A percentile compares a stretch with the other conserved stretches of the same genome.
Conservation (phyloP, 1,284 basidiomycete genomes). For the Trichosporon sp. region DNA sequence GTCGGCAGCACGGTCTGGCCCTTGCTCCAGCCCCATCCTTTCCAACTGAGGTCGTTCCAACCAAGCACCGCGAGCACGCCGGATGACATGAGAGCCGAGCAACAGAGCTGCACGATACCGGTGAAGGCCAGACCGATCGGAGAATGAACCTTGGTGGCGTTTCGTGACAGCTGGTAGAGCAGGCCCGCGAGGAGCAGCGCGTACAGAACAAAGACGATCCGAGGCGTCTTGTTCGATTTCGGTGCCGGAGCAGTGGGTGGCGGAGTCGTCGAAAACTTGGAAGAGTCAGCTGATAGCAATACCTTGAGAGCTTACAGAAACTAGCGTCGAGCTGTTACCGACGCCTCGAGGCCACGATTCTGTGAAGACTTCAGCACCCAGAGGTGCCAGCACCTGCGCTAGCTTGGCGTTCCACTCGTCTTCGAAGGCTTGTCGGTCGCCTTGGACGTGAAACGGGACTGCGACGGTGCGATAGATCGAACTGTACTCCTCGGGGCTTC, state of each 20-base stretch:
- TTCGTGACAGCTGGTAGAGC: conserved; percentile 63
- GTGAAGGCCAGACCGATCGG: conserved; percentile 89
- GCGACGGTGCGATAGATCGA: conserved; percentile 34
- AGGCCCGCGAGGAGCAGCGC: conserved; percentile 72
- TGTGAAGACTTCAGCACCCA: conserved; percentile 38
- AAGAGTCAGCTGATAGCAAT: background rate
- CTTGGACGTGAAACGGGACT: conserved; percentile 27
- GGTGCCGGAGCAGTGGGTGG: background rate
- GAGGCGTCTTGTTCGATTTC: conserved; percentile 51
- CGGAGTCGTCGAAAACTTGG: conserved; percentile 7
- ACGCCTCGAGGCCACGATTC: conserved; percentile 26
- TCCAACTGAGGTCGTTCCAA: conserved; percentile 24
- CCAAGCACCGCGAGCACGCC: conserved; percentile 58
- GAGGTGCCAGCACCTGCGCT: conserved; percentile 13
- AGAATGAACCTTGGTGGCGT: conserved; percentile 81
- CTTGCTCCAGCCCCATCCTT: conserved; percentile 36
- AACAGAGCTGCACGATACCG: conserved; percentile 81
- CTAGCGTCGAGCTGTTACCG: conserved; percentile 7
- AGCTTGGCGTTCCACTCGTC: conserved; percentile 24
- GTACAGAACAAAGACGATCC: conserved; percentile 75
- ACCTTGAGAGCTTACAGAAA: conserved; percentile 28
- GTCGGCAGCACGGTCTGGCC: conserved; percentile 47
- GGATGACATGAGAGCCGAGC: conserved; percentile 87
- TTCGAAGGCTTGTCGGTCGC: conserved; percentile 23
- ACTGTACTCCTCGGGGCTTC: conserved; percentile 4